These are phyloP conservation scores for Metarhizium album DNA, from an alignment of 2,329 filamentous ascomycete species.

Conservation along the genomic window DNA sequence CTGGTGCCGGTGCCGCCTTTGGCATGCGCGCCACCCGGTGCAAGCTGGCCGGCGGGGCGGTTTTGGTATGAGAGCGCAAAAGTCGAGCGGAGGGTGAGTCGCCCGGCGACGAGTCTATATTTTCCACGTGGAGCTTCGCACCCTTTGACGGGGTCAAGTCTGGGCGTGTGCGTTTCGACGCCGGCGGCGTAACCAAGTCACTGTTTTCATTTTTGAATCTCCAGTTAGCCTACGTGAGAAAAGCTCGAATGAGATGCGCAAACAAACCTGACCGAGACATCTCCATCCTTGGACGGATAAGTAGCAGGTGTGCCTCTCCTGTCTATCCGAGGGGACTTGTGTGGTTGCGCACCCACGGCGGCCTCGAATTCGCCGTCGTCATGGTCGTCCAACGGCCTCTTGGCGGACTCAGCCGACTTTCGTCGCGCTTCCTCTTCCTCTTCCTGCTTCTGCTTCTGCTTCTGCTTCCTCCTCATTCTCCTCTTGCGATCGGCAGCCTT, in stretches of 20 bases:
- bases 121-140: conserved; percentile 3
- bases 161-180: conserved; percentile 27
- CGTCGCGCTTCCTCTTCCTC: conserved; percentile 14
- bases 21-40: background rate
- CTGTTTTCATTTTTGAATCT: conserved; percentile 11
- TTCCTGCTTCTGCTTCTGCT: conserved; percentile 14
- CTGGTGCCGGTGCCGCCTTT: conserved; percentile 6
- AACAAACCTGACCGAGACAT: background rate
- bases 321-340: background rate
- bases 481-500: conserved; percentile 30
- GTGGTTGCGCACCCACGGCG: background rate
- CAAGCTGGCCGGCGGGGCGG: background rate
- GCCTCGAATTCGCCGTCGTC: conserved; percentile 8
- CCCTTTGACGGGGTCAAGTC: conserved; percentile 12
- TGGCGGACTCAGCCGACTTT: conserved; percentile 9
- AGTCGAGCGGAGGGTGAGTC: conserved; percentile 15
- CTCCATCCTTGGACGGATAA: background rate
- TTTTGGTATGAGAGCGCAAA: conserved; percentile 7
- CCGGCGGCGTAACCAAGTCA: conserved; percentile 24
- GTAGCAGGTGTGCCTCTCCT: background rate
- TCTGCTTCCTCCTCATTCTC: conserved; percentile 16
- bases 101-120: conserved; percentile 8
- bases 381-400: conserved; percentile 13
- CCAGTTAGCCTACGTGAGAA: background rate
- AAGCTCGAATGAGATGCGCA: background rate